These are phyloP conservation scores for Solanum paucissectum DNA, from an alignment of 257 asterid genomes.

Conservation along the genomic window DNA sequence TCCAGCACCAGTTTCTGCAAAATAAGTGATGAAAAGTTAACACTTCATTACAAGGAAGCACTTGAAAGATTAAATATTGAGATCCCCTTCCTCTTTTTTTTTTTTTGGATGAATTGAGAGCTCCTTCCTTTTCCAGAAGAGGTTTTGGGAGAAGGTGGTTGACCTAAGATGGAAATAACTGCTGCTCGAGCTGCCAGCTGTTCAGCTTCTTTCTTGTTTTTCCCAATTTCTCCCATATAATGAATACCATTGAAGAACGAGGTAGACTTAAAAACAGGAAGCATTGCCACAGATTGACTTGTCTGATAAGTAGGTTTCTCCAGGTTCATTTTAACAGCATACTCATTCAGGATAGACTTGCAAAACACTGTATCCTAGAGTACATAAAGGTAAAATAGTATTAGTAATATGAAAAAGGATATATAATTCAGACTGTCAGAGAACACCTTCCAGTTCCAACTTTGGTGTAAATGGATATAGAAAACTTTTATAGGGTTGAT, in stretches of 20 bases:
- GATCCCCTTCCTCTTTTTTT: not conserved
- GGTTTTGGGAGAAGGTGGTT: not conserved
- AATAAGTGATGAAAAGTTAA: not conserved
- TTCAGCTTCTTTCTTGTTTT: slow-evolving; percentile 58
- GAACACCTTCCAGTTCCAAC: not conserved
- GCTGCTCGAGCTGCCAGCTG: slow-evolving; percentile 59
- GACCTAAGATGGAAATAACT: slow-evolving; percentile 44
- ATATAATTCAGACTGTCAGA: not conserved
- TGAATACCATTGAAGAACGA: slow-evolving; percentile 26
- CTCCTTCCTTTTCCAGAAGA: not conserved
- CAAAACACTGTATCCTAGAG: slow-evolving; percentile 34
- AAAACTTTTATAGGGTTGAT: not conserved
- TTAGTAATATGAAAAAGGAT: not conserved
- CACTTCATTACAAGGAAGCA: not conserved
- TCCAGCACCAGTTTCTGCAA: slow-evolving; percentile 29
- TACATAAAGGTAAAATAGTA: not conserved
- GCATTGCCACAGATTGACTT: not conserved
- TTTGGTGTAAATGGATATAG: not conserved
- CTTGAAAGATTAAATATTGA: not conserved
- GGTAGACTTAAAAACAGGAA: slow-evolving; percentile 33
- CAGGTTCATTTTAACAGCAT: slow-evolving; percentile 28
- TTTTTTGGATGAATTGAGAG: not conserved
- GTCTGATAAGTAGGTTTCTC: slow-evolving; percentile 30
- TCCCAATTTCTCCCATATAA: slow-evolving; percentile 32
- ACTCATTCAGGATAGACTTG: slow-evolving; percentile 46